Evolutionary conservation across 495 filamentous ascomycete species (phyloP), one percentile per base, ranked within the genome.

Genomic region (Extremus antarcticus): DNA sequence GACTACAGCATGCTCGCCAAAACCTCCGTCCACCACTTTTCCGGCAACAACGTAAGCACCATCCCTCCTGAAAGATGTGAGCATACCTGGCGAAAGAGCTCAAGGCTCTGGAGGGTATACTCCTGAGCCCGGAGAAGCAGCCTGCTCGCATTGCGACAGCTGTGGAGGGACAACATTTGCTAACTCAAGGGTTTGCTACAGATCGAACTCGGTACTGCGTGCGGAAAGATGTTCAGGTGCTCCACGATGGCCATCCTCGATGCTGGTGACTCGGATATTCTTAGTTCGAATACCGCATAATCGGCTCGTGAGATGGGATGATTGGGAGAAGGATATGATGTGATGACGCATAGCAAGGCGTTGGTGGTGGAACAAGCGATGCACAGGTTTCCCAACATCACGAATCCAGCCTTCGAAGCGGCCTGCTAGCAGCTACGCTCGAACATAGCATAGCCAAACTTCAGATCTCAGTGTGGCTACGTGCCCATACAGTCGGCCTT

Each of bases 201-300:
- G 90, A 95, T 96, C 71, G 90, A 97, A 74, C 78, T 98, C 53
- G 92, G 92, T 58, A 95, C 89, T 64, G 87, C 90, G 47, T 88
- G 86, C 73, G 89, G 89, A 73, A 94, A 94, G 74, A 82, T 94
- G 63, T 86, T 85, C 80, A 74, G 83, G 54, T 95, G 89, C 80
- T 86, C 84, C 51, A 94, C 89, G 68, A 94, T 97, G 88, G 83
- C 90, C 57, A 83, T 96, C 70, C 74, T 97, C 43, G 90, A 96
- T 74, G 90, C 88, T 72, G 92, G 92, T 85, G 92, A 97, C 82
- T 92, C 87, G 53, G 91, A 98, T 76, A 96, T 97, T 73, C 79
- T 98, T 64, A 80, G 72, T 74, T 80, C 84, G 65, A 76, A 77
- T 67, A 71, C 78, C 63, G 72, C 77, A 64, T 86, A 84, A 53